Percentiles rank a stretch among this genome's conserved stretches.
Conservation (phyloP, 768 basidiomycete species). For the Sporobolomyces pararoseus region DNA sequence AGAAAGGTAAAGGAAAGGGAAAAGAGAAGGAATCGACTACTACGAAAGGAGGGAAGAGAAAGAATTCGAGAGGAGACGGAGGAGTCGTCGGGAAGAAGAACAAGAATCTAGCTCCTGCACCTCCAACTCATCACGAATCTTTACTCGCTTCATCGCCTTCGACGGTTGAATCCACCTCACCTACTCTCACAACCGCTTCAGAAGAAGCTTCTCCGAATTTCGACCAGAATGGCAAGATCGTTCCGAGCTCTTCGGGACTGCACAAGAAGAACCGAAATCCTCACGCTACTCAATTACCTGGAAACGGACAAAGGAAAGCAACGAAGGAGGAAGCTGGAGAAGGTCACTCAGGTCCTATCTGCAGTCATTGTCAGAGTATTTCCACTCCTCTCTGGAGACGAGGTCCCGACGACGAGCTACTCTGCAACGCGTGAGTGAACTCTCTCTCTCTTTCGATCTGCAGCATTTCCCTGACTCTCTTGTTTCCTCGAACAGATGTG, state of each 20-base stretch:
- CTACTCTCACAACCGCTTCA: neutral
- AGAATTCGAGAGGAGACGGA: neutral
- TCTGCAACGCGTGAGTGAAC: constrained; percentile 65
- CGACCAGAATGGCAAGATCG: neutral
- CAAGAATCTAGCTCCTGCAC: neutral
- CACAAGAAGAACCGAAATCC: constrained; percentile 43
- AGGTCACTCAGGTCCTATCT: constrained; percentile 48
- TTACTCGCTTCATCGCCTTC: neutral
- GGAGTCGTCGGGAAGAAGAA: constrained; percentile 25
- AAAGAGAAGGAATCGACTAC: constrained; percentile 1
- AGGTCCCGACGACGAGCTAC: constrained; percentile 71
- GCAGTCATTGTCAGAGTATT: constrained; percentile 76
- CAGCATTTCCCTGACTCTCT: neutral
- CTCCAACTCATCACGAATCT: too few relatives aligned
- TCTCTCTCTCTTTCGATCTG: neutral
- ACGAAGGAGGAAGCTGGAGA: constrained; percentile 36
- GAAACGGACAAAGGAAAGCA: constrained; percentile 15
- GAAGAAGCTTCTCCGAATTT: constrained; percentile 8
- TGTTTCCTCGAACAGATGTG: constrained; percentile 54
- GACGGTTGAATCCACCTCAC: neutral
- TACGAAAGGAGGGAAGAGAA: neutral
- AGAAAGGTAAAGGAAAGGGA: constrained; percentile 26
- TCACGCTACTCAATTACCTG: constrained; percentile 41
- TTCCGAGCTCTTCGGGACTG: neutral
- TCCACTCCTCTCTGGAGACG: constrained; percentile 81